A percentile compares a stretch with the other conserved stretches of the same genome.
Evolutionary conservation across 106 monocot species (phyloP).

Genomic region (Dactylorhiza incarnata): DNA sequence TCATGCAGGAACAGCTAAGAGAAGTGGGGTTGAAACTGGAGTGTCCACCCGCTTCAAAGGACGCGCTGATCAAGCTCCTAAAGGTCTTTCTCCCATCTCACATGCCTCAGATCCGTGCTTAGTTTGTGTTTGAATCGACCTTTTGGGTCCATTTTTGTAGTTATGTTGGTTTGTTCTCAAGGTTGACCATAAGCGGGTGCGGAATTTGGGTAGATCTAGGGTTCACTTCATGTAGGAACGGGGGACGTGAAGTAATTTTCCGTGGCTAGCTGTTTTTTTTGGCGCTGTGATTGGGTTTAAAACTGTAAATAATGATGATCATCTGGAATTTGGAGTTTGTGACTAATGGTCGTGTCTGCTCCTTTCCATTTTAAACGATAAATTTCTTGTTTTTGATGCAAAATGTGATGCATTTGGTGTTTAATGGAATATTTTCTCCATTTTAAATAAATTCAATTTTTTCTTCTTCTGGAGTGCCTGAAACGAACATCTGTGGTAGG

Average conservation of each 20-base stretch:
- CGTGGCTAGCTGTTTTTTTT: neutral
- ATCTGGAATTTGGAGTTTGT: neutral
- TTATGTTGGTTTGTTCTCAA: neutral
- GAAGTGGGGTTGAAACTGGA: constrained; percentile 79
- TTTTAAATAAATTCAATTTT: neutral
- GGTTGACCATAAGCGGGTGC: neutral
- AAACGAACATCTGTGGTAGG: neutral
- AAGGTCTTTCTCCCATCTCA: constrained; percentile 31
- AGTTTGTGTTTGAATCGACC: neutral
- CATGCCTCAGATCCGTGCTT: neutral
- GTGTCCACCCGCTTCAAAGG: constrained; percentile 68
- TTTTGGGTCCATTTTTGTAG: neutral
- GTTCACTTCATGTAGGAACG: neutral
- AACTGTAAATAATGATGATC: neutral
- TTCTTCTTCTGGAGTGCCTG: neutral
- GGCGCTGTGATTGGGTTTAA: neutral
- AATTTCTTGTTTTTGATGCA: constrained; percentile 7
- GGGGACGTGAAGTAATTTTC: neutral
- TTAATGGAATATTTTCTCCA: neutral
- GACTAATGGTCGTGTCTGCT: neutral
- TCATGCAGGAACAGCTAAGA: constrained; percentile 57
- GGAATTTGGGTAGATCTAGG: constrained; percentile 7
- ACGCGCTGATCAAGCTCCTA: constrained; percentile 70
- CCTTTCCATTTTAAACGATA: neutral
- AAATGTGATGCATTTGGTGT: neutral